Evolutionary conservation across 805 yeast genomes (phyloP).

Genomic region (Maudiozyma bulderi): DNA sequence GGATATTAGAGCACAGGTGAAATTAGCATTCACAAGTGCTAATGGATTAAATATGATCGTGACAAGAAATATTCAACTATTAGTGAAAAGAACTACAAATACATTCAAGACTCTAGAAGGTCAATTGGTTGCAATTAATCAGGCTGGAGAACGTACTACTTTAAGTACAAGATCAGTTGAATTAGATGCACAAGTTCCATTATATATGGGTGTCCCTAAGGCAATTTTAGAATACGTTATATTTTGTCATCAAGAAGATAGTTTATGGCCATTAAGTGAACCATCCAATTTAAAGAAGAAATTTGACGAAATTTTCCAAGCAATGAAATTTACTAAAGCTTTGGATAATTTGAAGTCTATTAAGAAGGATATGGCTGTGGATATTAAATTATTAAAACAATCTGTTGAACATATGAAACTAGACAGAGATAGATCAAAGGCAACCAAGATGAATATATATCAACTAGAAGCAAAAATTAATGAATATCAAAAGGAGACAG

Average conservation of each 20-base stretch:
- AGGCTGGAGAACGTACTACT: conserved; percentile 59
- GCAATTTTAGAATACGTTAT: conserved; percentile 86
- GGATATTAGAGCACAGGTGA: conserved; percentile 82
- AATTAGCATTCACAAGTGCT: conserved; percentile 69
- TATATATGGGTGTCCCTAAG: conserved; percentile 75
- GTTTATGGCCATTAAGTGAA: conserved; percentile 92
- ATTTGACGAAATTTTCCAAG: conserved; percentile 95
- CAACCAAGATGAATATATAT: conserved; percentile 40
- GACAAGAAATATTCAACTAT: conserved; percentile 73
- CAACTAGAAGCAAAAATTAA: conserved; percentile 38
- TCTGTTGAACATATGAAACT: conserved; percentile 65
- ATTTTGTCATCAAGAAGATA: conserved; percentile 96
- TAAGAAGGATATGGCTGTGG: conserved; percentile 67
- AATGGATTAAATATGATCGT: conserved; percentile 72
- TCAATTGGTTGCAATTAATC: conserved; percentile 55
- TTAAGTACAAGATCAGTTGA: conserved; percentile 77
- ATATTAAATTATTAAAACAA: conserved; percentile 66
- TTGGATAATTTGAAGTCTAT: conserved; percentile 67
- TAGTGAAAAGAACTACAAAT: conserved; percentile 48
- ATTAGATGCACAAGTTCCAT: conserved; percentile 72
- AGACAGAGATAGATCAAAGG: conserved; percentile 65
- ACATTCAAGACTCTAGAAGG: conserved; percentile 91
- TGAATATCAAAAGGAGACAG: conserved; percentile 39
- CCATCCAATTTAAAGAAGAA: conserved; percentile 81
- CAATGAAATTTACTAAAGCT: conserved; percentile 85